Evolutionary conservation across 2,329 filamentous ascomycete genomes (phyloP).

Genomic region (Rhytidhysteron rufulum): DNA sequence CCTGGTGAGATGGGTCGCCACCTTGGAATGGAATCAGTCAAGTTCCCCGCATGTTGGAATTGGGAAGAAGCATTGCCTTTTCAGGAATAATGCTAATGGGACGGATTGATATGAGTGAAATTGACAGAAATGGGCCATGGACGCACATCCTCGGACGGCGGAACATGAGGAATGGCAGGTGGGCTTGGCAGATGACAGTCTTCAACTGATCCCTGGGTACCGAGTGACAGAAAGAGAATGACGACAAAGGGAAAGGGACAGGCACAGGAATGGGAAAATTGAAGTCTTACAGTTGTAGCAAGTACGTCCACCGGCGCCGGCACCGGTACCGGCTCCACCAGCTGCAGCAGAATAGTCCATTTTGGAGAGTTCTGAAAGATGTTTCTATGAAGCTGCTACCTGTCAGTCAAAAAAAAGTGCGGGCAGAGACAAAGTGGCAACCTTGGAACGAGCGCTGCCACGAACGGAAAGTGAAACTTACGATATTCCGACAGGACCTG

Average conservation of each 20-base stretch:
- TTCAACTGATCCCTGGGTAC: too few relatives aligned
- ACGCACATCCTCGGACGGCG: too few relatives aligned
- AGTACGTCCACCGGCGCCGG: slow-evolving; percentile 37
- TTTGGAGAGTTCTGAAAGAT: too few relatives aligned
- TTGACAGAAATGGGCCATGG: background rate
- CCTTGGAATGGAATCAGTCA: slow-evolving; percentile 27
- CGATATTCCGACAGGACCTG: too few relatives aligned
- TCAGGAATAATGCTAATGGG: background rate
- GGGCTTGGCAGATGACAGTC: background rate
- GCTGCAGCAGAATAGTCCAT: slow-evolving; percentile 36
- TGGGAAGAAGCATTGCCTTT: background rate
- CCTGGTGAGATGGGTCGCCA: slow-evolving; percentile 47
- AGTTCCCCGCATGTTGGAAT: background rate
- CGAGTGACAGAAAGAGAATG: background rate
- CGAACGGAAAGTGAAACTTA: too few relatives aligned
- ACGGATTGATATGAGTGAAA: background rate
- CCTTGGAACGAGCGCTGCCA: too few relatives aligned
- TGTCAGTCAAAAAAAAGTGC: background rate
- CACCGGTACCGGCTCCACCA: slow-evolving; percentile 26
- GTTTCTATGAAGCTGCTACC: slow-evolving; percentile 4
- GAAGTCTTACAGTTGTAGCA: slow-evolving; percentile 41
- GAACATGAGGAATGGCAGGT: background rate
- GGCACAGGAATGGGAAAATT: background rate
- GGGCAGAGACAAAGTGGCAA: too few relatives aligned
- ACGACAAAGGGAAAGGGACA: slow-evolving; percentile 4